Base-by-base conservation (phyloP, 1,139 yeast genomes). In the Candida glucosophila region DNA sequence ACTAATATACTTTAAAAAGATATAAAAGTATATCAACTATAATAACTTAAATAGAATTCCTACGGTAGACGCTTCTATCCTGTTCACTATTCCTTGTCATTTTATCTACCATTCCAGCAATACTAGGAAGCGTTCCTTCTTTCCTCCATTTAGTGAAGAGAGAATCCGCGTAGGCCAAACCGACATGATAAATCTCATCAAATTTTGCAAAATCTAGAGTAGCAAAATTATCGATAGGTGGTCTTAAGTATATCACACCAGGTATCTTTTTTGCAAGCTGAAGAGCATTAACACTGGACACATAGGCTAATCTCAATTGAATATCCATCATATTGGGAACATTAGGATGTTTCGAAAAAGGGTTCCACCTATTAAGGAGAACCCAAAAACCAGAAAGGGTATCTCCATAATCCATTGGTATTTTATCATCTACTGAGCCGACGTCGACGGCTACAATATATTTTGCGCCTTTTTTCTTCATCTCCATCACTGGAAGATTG, bases 311-410 rank as follows among this genome's bases (percentile, higher is more conserved):
- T 30, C 98, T 66, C 57, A 85, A 71, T 57, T 90, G 98, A 35
- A 90, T 85, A 47, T 90, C 98, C 41, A 95, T 86, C 80, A 90
- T 76, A 32, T 81, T 82, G 3, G 98, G 98, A 5, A 86, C 83
- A 47, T 81, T 79, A 4, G 96, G 94, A 43, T 79, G 81, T 17
- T 61, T 65, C 0, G 95, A 82, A 43, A 88, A 88, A 6, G 95
- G 94, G 45, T 90, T 90, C 78, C 92, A 76, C 30, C 94, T 64
- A 51, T 90, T 90, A 33, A 85, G 55, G 8, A 90, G 43, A 5
- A 85, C 95, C 96, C 97, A 86, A 26, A 80, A 60, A 2, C 98
- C 98, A 31, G 92, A 81, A 23, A 90, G 58, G 0, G 96, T 79
- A 47, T 90, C 98, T 4, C 98, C 98, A 48, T 86, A 90, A 25